Evolutionary conservation across 495 filamentous ascomycete species (phyloP), one percentile per base, ranked within the genome.

Genomic region (Xylaria telfairii): DNA sequence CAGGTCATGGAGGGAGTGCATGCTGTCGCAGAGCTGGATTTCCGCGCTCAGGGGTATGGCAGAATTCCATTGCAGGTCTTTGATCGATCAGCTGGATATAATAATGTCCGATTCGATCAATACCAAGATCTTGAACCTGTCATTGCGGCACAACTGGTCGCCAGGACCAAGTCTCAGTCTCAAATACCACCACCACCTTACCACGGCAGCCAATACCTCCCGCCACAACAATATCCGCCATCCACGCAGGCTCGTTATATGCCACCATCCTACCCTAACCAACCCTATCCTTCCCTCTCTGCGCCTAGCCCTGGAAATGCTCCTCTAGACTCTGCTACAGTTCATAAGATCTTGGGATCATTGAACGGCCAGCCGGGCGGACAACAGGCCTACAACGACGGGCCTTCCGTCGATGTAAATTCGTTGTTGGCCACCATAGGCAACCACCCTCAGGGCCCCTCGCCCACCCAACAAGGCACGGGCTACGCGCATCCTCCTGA

Each of bases 1-100:
- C 94, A 97, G 78, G 92, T 96, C 49, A 77, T 93, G 34, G 95
- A 98, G 80, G 95, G 96, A 26, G 96, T 99, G 17, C 89, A 90
- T 54, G 96, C 92, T 28, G 91, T 98, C 26, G 89, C 91, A 19
- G 90, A 92, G 67, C 87, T 99, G 19, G 90, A 90, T 46, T 83
- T 86, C 8, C 80, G 83, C 53, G 87, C 92, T 34, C 92, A 97
- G 73, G 82, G 84, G 39, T 87, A 85, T 2, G 89, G 90, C 59
- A 92, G 89, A 72, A 91, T 98, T 64, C 86, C 90, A 2, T 80
- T 98, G 32, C 92, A 94, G 75, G 86, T 97, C 24, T 98, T 98
- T 75, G 92, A 95, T 80, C 91, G 95, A 21, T 90, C 89, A 51
- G 85, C 81, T 15, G 92, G 91, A 32, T 83, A 82, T 47, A 87